Evolutionary conservation across 306 rosid genomes (phyloP).

Genomic region (Quercus mongolica): DNA sequence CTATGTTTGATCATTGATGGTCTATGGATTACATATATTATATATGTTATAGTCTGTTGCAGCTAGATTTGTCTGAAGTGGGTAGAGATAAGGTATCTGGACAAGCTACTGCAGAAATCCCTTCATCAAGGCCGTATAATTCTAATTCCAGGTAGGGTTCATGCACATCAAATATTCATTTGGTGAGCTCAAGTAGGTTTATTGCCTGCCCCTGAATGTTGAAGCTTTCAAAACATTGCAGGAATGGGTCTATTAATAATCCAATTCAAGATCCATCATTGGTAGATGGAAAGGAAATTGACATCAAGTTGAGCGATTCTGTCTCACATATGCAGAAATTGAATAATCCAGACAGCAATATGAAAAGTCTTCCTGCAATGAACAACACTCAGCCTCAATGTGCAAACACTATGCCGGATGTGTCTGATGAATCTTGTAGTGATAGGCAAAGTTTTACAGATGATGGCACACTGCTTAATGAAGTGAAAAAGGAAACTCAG

Average conservation of each 20-base stretch:
- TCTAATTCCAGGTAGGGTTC: slow-evolving; percentile 48
- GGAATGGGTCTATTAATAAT: slow-evolving; percentile 35
- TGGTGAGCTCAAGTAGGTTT: slow-evolving; percentile 14
- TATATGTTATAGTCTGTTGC: slow-evolving; percentile 30
- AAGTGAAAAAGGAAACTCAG: slow-evolving; percentile 35
- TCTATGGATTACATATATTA: slow-evolving; percentile 16
- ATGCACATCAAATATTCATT: slow-evolving; percentile 4
- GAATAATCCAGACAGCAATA: slow-evolving; percentile 16
- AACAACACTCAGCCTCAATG: slow-evolving; percentile 13
- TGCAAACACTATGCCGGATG: slow-evolving; percentile 8
- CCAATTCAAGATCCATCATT: slow-evolving; percentile 26
- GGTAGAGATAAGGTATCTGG: slow-evolving; percentile 86
- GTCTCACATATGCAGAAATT: slow-evolving; percentile 30
- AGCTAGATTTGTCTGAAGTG: slow-evolving; percentile 73
- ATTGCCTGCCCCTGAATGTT: background rate
- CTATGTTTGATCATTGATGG: slow-evolving; percentile 14
- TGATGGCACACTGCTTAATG: slow-evolving; percentile 22
- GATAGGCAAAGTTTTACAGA: slow-evolving; percentile 30
- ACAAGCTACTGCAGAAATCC: slow-evolving; percentile 63
- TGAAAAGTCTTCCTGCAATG: slow-evolving; percentile 18
- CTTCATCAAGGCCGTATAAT: slow-evolving; percentile 29
- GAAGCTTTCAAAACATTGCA: slow-evolving; percentile 38
- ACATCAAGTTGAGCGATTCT: slow-evolving; percentile 26
- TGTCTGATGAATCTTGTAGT: slow-evolving; percentile 27
- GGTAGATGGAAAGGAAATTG: slow-evolving; percentile 43